phyloP scores from a whole-genome alignment of 768 basidiomycete genomes.

The Leccinum rimulosum region DNA sequence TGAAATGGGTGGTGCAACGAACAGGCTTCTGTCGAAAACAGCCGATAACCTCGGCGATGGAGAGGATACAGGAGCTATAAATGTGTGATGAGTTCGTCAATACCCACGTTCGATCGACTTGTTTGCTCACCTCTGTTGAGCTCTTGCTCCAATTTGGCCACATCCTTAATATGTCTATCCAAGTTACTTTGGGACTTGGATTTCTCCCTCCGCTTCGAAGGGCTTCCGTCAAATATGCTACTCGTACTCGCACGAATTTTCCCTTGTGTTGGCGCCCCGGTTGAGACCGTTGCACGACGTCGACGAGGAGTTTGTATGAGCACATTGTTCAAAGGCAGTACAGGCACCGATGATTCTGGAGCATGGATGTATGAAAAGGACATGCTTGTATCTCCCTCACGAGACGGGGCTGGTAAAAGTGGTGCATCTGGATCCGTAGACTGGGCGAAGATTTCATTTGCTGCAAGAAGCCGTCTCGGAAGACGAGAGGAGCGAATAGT shows the following conservation, averaged over 20 bases:
- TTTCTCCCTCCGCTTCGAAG: constrained; percentile 65
- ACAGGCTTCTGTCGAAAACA: constrained; percentile 65
- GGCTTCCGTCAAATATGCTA: constrained; percentile 45
- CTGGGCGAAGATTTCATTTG: constrained; percentile 67
- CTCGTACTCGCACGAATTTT: constrained; percentile 12
- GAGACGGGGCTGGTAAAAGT: constrained; percentile 21
- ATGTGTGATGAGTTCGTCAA: constrained; percentile 2
- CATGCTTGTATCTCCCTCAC: constrained; percentile 14
- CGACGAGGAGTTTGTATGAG: constrained; percentile 35
- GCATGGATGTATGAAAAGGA: constrained; percentile 24
- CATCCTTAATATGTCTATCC: constrained; percentile 63
- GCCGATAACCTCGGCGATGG: constrained; percentile 59
- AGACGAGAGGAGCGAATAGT: constrained; percentile 40
- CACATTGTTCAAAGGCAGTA: constrained; percentile 16
- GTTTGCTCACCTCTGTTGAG: constrained; percentile 54
- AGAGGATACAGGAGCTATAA: constrained; percentile 33
- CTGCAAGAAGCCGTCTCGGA: constrained; percentile 62
- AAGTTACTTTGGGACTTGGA: constrained; percentile 65
- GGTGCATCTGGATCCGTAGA: constrained; percentile 13
- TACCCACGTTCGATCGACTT: background rate
- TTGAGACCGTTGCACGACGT: constrained; percentile 66
- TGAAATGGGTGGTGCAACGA: constrained; percentile 52
- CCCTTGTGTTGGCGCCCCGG: constrained; percentile 52
- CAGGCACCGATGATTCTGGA: constrained; percentile 21
- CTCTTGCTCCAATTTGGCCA: constrained; percentile 64